Conservation (phyloP, 352 stramenopile genomes). For the Phytopythium ostracodes region DNA sequence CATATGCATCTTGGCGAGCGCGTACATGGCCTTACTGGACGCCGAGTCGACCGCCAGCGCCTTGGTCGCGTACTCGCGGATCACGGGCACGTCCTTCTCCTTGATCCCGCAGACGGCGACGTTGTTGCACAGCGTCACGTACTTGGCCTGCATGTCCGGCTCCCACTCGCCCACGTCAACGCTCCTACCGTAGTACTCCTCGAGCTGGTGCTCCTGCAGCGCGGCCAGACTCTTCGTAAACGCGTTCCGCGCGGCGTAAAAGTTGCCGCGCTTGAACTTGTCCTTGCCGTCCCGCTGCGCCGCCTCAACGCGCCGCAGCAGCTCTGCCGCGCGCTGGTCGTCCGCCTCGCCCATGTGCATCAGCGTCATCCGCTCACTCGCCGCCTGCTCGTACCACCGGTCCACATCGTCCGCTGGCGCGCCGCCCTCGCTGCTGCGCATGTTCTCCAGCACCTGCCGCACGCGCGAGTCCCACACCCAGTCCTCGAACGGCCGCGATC, state of each 20-base stretch:
- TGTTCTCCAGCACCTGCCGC: conserved; percentile 41
- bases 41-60: conserved; percentile 40
- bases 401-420: conserved; percentile 21
- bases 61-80: conserved; percentile 57
- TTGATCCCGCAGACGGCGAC: conserved; percentile 77
- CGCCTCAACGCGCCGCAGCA: conserved; percentile 34
- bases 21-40: conserved; percentile 68
- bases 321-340: conserved; percentile 16
- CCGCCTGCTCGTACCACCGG: conserved; percentile 37
- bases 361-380: conserved; percentile 15
- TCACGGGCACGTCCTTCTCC: conserved; percentile 39
- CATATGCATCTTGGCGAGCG: conserved; percentile 57
- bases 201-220: conserved; percentile 36
- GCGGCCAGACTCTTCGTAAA: conserved; percentile 46
- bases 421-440: conserved; percentile 31
- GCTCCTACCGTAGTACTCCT: conserved; percentile 40
- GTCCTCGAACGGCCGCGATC: conserved; percentile 56
- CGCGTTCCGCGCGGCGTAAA: conserved; percentile 62
- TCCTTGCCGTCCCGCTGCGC: conserved; percentile 54
- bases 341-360: conserved; percentile 9
- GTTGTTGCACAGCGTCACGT: conserved; percentile 73
- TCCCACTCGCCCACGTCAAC: conserved; percentile 37
- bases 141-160: conserved; percentile 35
- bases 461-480: conserved; percentile 73
- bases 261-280: conserved; percentile 62